Evolutionary conservation across 805 yeast species (phyloP), one percentile per base, ranked within the genome.

Genomic region (Kodamaea leandrae): DNA sequence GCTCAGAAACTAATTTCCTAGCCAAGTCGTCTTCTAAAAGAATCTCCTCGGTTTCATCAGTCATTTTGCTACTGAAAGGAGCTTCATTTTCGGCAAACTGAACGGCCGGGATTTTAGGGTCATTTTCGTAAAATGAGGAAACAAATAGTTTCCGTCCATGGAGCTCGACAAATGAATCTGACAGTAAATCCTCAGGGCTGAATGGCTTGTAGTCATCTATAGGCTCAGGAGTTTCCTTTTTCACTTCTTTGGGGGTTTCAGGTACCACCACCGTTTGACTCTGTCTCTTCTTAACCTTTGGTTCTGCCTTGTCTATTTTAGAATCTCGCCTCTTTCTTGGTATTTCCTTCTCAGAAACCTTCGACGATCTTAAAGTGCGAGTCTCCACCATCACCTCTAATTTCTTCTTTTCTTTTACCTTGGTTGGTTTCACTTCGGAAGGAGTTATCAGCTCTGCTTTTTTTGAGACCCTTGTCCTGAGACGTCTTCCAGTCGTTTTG

Each of bases 111-210:
- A 62, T n/a, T 2, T 32, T 15, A 6, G 57, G 53, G 1, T 42
- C 39, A 6, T 45, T 48, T 4, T 45, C 32, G 16, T 50, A 46
- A 9, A 58, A 49, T 6, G 52, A 49, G 6, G 47, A 46, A 17
- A 43, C 49, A 33, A 42, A 58, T 18, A 58, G 30, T 12, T 40
- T 39, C 10, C 61, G 36, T 12, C 44, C 49, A 6, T 45, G 39
- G 8, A 54, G 48, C 2, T 53, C 52, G 1, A 58, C 50, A 13
- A 45, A 41, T 1, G 66, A 53, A 46, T 69, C 75, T 0, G 55
- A 53, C 7, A 46, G 51, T 17, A 69, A 61, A 41, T 63, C 64
- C 4, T 54, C 48, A 1, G 75, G 75, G 45, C 66, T 71, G 48
- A 52, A 69, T 2, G 71, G 70, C 6, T 39, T 27, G 4, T 6